Percentiles rank a stretch among this genome's conserved stretches.
Evolutionary conservation across 495 filamentous ascomycete genomes (phyloP).

Genomic region (Rostrohypoxylon terebratum): DNA sequence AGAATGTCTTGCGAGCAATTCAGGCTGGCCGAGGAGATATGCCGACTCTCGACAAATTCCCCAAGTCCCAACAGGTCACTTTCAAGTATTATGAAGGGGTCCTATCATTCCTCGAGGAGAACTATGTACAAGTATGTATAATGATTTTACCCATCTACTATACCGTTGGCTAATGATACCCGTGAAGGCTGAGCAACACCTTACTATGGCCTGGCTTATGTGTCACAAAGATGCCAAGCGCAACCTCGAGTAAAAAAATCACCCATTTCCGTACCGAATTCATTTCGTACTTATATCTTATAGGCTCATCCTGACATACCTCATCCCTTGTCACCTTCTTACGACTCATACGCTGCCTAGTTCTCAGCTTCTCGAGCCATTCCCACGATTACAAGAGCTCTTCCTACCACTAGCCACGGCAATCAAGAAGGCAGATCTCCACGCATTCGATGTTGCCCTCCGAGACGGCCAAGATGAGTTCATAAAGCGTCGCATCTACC

Average conservation of each 20-base stretch:
- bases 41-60: slow-evolving; percentile 77
- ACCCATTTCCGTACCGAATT: background rate
- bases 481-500: slow-evolving; percentile 93
- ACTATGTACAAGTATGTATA: slow-evolving; percentile 76
- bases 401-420: slow-evolving; percentile 80
- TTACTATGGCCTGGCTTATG: slow-evolving; percentile 79
- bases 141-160: background rate
- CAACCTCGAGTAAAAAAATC: slow-evolving; percentile 80
- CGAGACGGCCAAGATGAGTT: slow-evolving; percentile 84
- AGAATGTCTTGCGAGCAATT: slow-evolving; percentile 87
- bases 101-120: slow-evolving; percentile 89
- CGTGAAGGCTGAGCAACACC: slow-evolving; percentile 77
- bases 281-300: slow-evolving; percentile 43
- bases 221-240: slow-evolving; percentile 76
- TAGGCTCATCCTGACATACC: slow-evolving; percentile 93
- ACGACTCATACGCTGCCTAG: slow-evolving; percentile 87
- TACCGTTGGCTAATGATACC: slow-evolving; percentile 35
- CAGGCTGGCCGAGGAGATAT: slow-evolving; percentile 78
- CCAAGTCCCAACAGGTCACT: slow-evolving; percentile 91
- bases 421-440: slow-evolving; percentile 84
- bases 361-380: slow-evolving; percentile 73
- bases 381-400: slow-evolving; percentile 79
- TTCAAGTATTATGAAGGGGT: slow-evolving; percentile 96
- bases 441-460: slow-evolving; percentile 86
- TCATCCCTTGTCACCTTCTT: slow-evolving; percentile 90